Evolutionary conservation across 768 basidiomycete species (phyloP).

Genomic region (Serpula lacrymans): DNA sequence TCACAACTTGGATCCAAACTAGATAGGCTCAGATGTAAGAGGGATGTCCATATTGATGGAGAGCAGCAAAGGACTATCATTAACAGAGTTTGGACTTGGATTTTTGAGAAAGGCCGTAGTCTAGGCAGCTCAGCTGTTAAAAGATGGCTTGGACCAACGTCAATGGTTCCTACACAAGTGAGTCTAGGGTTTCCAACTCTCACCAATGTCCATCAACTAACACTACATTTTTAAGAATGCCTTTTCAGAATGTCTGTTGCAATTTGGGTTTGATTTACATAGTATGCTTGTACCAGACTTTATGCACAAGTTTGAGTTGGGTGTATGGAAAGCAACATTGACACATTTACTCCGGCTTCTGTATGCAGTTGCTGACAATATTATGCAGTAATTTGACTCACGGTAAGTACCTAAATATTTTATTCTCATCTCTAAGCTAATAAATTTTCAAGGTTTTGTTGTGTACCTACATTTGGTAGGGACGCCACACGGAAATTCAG

Average conservation of each 20-base stretch:
- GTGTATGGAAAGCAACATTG: constrained; percentile 11
- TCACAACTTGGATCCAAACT: neutral
- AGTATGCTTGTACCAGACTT: constrained; percentile 9
- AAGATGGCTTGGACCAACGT: constrained; percentile 1
- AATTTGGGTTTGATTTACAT: constrained; percentile 9
- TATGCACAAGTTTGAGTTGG: constrained; percentile 13
- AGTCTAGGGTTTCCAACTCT: neutral
- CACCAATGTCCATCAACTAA: neutral
- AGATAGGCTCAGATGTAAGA: constrained; percentile 1
- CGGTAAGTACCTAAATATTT: too few relatives aligned
- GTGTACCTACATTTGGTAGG: constrained; percentile 29
- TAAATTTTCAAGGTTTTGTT: constrained; percentile 26
- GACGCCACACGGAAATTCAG: constrained; percentile 28
- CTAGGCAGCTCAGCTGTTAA: neutral
- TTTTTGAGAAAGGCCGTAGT: constrained; percentile 1
- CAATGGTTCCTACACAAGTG: constrained; percentile 8
- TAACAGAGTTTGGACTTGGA: neutral
- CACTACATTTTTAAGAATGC: constrained; percentile 1
- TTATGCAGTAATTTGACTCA: neutral
- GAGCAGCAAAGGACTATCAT: neutral
- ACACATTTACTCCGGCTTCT: constrained; percentile 13
- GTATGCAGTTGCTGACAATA: constrained; percentile 6
- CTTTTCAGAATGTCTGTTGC: constrained; percentile 1
- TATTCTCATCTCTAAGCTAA: too few relatives aligned
- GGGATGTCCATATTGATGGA: neutral